A percentile compares a stretch with the other conserved stretches of the same genome.
These are phyloP conservation scores for Parasitella parasitica DNA, from an alignment of 371 early-diverging fungal genomes.

Conservation along the genomic window DNA sequence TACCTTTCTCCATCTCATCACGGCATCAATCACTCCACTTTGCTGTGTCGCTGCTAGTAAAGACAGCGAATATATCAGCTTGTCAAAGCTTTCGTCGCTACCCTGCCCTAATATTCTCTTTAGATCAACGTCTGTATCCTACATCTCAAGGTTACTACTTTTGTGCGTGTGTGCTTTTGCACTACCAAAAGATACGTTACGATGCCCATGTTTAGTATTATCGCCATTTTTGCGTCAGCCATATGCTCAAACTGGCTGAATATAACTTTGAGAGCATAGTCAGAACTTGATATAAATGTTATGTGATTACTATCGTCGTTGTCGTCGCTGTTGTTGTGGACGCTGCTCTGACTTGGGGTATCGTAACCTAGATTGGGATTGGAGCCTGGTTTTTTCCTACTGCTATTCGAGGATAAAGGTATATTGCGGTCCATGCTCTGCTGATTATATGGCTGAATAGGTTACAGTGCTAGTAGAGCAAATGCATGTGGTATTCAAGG, in stretches of 20 bases:
- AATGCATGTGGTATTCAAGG: background rate
- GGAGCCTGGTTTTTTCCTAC: background rate
- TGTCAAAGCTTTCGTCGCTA: conserved; percentile 79
- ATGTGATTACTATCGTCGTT: background rate
- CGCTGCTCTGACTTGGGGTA: background rate
- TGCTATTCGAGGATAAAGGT: background rate
- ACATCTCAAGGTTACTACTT: background rate
- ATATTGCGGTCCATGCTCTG: background rate
- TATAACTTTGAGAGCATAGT: conserved; percentile 48
- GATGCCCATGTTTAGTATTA: conserved; percentile 40
- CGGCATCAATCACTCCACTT: conserved; percentile 84
- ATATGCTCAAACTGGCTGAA: conserved; percentile 46
- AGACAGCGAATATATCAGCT: conserved; percentile 75
- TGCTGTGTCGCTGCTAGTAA: conserved; percentile 84
- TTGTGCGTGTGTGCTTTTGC: no score
- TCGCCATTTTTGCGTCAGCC: conserved; percentile 44
- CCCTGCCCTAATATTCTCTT: conserved; percentile 66
- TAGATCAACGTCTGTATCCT: conserved; percentile 72
- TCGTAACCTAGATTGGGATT: background rate
- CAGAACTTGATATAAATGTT: conserved; percentile 35
- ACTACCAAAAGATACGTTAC: conserved; percentile 28
- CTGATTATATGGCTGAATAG: background rate
- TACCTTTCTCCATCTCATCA: conserved; percentile 88
- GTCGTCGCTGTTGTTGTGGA: background rate
- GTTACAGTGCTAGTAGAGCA: no score